These are phyloP conservation scores for Saitozyma sp. DNA, from an alignment of 768 basidiomycete genomes.

Conservation along the genomic window DNA sequence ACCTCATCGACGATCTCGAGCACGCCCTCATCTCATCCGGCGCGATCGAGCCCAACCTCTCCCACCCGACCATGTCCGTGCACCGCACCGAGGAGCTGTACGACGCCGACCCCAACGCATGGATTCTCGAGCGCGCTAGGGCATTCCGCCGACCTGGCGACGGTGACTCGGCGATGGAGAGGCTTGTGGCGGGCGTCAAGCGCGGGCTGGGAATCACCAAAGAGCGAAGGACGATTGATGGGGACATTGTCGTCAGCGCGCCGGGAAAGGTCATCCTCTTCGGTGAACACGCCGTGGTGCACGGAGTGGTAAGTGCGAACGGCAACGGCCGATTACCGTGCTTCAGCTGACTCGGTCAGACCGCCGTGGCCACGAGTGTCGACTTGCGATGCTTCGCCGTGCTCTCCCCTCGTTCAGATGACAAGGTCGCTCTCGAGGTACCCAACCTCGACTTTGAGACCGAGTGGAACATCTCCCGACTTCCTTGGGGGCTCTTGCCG, in stretches of 20 bases:
- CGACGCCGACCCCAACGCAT: slow-evolving; percentile 33
- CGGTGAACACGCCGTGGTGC: slow-evolving; percentile 97
- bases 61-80: slow-evolving; percentile 25
- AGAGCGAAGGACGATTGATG: slow-evolving; percentile 26
- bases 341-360: slow-evolving; percentile 56
- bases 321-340: slow-evolving; percentile 11
- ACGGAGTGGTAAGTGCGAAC: slow-evolving; percentile 75
- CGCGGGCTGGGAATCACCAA: slow-evolving; percentile 26
- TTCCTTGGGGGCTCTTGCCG: slow-evolving; percentile 45
- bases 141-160: slow-evolving; percentile 39
- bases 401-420: slow-evolving; percentile 70
- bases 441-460: slow-evolving; percentile 68
- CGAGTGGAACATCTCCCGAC: slow-evolving; percentile 73
- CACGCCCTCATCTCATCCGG: slow-evolving; percentile 87
- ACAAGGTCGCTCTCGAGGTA: slow-evolving; percentile 72
- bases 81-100: slow-evolving; percentile 30
- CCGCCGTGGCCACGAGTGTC: slow-evolving; percentile 91
- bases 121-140: slow-evolving; percentile 48
- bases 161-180: slow-evolving; percentile 22
- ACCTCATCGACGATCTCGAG: slow-evolving; percentile 93
- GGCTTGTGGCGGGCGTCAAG: slow-evolving; percentile 39
- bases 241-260: slow-evolving; percentile 71
- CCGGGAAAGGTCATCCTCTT: slow-evolving; percentile 98
- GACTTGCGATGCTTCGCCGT: slow-evolving; percentile 93
- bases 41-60: slow-evolving; percentile 61